A percentile compares a stretch with the other conserved stretches of the same genome.
Conservation (phyloP, 805 yeast genomes). For the Suhomyces sp. region DNA sequence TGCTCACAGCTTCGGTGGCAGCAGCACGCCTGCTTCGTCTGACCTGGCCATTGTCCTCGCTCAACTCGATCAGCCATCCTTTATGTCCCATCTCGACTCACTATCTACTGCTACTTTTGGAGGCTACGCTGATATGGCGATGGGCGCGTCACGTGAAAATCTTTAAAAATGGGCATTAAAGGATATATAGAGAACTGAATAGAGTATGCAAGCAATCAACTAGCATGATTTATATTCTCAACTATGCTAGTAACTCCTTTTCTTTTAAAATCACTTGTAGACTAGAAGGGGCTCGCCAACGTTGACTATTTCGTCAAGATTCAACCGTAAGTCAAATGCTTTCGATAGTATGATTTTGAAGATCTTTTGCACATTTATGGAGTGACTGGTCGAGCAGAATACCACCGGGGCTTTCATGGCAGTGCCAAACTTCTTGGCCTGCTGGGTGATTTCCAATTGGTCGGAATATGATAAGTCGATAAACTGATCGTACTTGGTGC, state of each 20-base stretch:
- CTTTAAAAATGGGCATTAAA: background rate
- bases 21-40: conserved; percentile 1
- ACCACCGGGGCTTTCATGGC: conserved; percentile 86
- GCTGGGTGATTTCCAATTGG: conserved; percentile 78
- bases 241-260: background rate
- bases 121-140: background rate
- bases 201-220: background rate
- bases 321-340: conserved; percentile 81
- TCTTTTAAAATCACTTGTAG: conserved; percentile 40
- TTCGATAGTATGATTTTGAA: conserved; percentile 88
- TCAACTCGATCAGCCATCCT: conserved; percentile 35
- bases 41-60: conserved; percentile 6
- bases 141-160: conserved; percentile 1
- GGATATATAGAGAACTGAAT: background rate
- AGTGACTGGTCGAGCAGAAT: conserved; percentile 87
- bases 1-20: conserved; percentile 5
- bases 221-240: background rate
- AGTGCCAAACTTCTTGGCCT: conserved; percentile 78
- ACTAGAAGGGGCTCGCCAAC: conserved; percentile 91
- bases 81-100: conserved; percentile 16
- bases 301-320: conserved; percentile 77
- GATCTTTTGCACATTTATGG: conserved; percentile 90
- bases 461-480: conserved; percentile 74
- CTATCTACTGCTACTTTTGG: conserved; percentile 9
- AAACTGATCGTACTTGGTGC: conserved; percentile 90